Evolutionary conservation across 305 asterid genomes (phyloP).

Genomic region (Solanum aculeatissimum): DNA sequence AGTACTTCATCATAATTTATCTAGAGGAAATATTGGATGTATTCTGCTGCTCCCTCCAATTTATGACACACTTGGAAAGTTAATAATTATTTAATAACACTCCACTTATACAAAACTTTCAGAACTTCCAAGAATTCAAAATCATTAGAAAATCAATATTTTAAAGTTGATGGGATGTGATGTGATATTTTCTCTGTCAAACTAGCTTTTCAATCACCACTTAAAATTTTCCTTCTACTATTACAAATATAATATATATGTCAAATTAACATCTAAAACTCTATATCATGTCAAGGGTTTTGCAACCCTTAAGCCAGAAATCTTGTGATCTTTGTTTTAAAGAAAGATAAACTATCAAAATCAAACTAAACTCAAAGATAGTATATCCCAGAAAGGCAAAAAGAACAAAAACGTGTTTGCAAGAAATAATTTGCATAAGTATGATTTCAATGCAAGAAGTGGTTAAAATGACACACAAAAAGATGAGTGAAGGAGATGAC

Average conservation of each 20-base stretch:
- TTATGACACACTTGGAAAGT: background rate
- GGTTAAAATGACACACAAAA: background rate
- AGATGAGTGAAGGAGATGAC: constrained; percentile 16
- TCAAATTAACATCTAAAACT: background rate
- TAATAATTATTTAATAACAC: background rate
- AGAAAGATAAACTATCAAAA: background rate
- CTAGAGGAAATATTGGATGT: background rate
- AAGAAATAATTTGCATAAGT: background rate
- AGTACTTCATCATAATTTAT: background rate
- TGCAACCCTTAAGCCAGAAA: background rate
- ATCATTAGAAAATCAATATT: background rate
- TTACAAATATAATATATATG: background rate
- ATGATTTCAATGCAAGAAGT: background rate
- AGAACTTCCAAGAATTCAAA: background rate
- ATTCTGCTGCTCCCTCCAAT: background rate
- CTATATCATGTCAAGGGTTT: background rate
- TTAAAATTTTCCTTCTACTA: background rate
- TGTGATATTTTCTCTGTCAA: background rate
- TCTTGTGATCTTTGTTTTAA: background rate
- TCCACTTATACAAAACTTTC: background rate
- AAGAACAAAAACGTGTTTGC: background rate
- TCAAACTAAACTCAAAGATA: background rate
- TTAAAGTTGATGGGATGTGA: background rate
- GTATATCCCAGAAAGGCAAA: background rate
- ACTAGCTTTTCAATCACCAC: background rate